Base-by-base conservation (phyloP, 148 eudicot species). In the Arbutus unedo region DNA sequence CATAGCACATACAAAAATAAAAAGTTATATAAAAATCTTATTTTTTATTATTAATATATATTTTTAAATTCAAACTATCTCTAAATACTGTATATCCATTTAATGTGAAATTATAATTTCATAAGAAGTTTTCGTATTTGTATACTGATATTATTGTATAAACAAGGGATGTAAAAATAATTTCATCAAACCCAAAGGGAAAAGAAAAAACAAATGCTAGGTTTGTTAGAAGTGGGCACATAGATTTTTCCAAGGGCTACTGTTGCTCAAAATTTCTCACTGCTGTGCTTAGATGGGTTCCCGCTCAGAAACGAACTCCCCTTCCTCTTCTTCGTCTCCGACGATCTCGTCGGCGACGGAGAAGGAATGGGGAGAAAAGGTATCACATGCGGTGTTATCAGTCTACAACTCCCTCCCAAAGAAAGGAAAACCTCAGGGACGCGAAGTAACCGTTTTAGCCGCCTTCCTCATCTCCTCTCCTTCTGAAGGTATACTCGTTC, bases 401-500 rank as follows among this genome's bases (percentile, higher is more conserved):
- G 83, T 78, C 56, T 95, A 88, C 90, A 90, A 89, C n/a, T 87
- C 93, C 81, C 93, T 93, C 13, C 93, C 98, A 0, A 95, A 91
- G 87, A 95, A 95, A 87, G 98, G 98, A 59, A 93, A 95, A 81
- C 98, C 97, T 68, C 98, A 95, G 67, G 96, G 95, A 51, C 90
- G 88, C 21, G 97, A 95, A 86, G 93, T 93, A 83, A 84, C 98
- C 15, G 98, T 95, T 72, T 77, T 95, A 23, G 91, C 98, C 71
- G 92, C 96, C 38, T 95, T 95, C 85, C 95, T 95, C 53, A 72
- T 92, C 71, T 95, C 98, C 62, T 87, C 91, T 25, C 95, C 96
- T 85, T 87, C 91, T 81, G 92, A 89, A 83, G 94, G 98, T 95
- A 70, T 15, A 3, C 14, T 19, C 9, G 11, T 14, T 76, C 67